These are phyloP conservation scores for Eudorina sp. DNA, from an alignment of 139 green algal species.

Conservation along the genomic window DNA sequence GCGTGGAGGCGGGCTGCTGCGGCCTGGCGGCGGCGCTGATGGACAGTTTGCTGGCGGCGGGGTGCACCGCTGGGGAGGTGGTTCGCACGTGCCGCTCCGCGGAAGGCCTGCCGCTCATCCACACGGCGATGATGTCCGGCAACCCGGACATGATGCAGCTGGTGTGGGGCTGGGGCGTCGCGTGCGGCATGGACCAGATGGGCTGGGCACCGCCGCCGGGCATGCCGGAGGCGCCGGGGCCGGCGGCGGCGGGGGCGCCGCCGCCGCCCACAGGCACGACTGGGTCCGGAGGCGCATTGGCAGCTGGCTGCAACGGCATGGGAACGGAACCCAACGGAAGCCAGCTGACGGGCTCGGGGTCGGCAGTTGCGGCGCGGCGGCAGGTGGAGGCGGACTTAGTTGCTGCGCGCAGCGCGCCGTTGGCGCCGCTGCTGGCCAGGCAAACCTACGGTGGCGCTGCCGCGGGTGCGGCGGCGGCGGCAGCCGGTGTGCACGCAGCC, in stretches of 20 bases:
- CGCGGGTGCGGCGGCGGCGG: too few relatives aligned
- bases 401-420: too few relatives aligned
- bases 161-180: constrained; percentile 21
- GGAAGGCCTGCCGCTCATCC: constrained; percentile 36
- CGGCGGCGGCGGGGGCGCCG: neutral
- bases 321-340: neutral
- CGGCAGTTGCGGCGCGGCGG: too few relatives aligned
- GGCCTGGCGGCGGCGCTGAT: constrained; percentile 31
- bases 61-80: constrained; percentile 21
- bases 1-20: constrained; percentile 43
- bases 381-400: too few relatives aligned
- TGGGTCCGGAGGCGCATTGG: neutral
- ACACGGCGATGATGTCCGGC: neutral
- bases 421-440: too few relatives aligned
- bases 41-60: constrained; percentile 6
- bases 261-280: neutral
- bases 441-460: too few relatives aligned
- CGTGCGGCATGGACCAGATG: neutral
- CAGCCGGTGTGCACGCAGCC: too few relatives aligned
- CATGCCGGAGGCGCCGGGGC: neutral
- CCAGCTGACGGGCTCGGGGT: too few relatives aligned
- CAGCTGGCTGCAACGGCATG: neutral
- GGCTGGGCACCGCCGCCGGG: neutral
- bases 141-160: constrained; percentile 22
- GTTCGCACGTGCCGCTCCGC: constrained; percentile 25